phyloP scores from a whole-genome alignment of 495 filamentous ascomycete genomes.

The Endocarpon pusillum region DNA sequence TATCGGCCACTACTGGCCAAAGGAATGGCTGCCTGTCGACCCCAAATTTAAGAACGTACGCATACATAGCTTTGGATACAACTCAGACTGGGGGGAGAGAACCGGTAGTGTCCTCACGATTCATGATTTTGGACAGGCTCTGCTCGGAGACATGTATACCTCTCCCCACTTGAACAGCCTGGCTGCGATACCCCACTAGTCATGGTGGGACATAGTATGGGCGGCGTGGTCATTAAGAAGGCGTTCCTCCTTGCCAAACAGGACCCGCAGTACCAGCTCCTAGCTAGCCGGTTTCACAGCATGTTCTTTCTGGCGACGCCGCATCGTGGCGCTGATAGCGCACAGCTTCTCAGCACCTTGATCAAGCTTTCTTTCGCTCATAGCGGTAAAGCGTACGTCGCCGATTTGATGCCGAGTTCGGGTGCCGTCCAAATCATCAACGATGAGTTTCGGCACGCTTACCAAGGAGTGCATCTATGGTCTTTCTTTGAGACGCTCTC shows the following conservation, averaged over 20 bases:
- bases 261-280: constrained; percentile 19
- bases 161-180: constrained; percentile 1
- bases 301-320: constrained; percentile 33
- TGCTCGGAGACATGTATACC: constrained; percentile 12
- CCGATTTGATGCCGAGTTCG: constrained; percentile 23
- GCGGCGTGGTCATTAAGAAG: constrained; percentile 12
- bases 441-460: constrained; percentile 29
- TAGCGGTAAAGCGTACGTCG: constrained; percentile 22
- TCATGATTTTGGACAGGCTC: constrained; percentile 22
- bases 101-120: constrained; percentile 9
- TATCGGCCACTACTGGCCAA: constrained; percentile 18
- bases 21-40: constrained; percentile 17
- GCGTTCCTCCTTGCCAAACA: constrained; percentile 22
- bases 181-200: constrained; percentile 10
- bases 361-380: constrained; percentile 11
- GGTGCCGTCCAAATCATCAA: constrained; percentile 23
- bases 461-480: constrained; percentile 17
- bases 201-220: constrained; percentile 18
- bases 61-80: constrained; percentile 22
- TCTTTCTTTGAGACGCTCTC: constrained; percentile 33
- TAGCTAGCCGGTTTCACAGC: constrained; percentile 17
- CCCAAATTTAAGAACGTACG: constrained; percentile 12
- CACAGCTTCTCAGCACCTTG: constrained; percentile 20
- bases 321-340: constrained; percentile 29
- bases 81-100: constrained; percentile 14